Conservation (phyloP, 371 early-diverging fungal species). For the Quaeritorhiza haematococci region DNA sequence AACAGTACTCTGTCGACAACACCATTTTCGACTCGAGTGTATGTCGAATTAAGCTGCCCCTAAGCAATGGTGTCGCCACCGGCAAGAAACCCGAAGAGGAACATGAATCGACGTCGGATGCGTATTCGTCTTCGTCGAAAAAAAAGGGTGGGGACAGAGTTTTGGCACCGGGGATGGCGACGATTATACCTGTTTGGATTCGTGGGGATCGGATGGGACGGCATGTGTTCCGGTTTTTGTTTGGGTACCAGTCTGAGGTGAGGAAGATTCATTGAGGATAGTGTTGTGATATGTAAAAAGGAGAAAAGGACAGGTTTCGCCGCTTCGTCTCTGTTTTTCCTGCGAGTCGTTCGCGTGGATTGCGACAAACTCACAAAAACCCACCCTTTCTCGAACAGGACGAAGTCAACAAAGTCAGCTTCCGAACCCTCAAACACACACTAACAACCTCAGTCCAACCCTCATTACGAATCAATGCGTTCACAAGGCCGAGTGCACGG, state of each 20-base stretch:
- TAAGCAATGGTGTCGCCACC: too few species aligned
- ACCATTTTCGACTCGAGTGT: conserved; percentile 25
- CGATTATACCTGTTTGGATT: conserved; percentile 78
- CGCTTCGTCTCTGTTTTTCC: background rate
- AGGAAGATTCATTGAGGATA: background rate
- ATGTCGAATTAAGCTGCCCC: conserved; percentile 22
- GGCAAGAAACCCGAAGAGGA: too few species aligned
- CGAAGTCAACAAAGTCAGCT: conserved; percentile 41
- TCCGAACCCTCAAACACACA: conserved; percentile 60
- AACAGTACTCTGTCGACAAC: too few species aligned
- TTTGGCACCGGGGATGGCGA: conserved; percentile 67
- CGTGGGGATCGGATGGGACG: conserved; percentile 88
- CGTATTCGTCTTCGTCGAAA: too few species aligned
- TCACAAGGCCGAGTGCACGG: conserved; percentile 78
- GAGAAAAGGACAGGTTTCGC: background rate
- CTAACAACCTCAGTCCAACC: conserved; percentile 65
- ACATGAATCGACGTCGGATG: too few species aligned
- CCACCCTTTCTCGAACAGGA: conserved; percentile 30
- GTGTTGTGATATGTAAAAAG: background rate
- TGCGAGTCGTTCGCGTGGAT: too few species aligned
- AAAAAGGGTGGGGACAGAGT: conserved; percentile 26
- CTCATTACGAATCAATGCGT: conserved; percentile 86
- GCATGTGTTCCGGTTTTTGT: conserved; percentile 67
- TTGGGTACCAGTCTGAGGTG: conserved; percentile 62
- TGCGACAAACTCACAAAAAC: too few species aligned